Evolutionary conservation across 805 yeast genomes (phyloP).

Genomic region (Candida cerambycidarum): DNA sequence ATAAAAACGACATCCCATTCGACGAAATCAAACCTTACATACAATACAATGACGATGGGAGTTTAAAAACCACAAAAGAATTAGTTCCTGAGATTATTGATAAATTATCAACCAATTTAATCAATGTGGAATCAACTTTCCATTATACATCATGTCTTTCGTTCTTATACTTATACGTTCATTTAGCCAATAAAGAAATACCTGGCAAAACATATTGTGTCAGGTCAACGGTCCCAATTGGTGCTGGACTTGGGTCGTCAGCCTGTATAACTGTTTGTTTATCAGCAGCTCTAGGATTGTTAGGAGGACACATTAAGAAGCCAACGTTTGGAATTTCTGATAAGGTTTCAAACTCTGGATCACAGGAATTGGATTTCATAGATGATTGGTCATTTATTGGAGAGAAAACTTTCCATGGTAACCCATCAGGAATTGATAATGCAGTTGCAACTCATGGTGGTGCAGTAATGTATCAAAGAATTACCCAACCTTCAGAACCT

Average conservation of each 20-base stretch:
- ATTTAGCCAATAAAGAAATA: constrained; percentile 47
- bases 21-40: constrained; percentile 27
- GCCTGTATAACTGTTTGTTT: constrained; percentile 87
- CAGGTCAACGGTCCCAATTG: constrained; percentile 86
- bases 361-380: constrained; percentile 55
- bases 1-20: constrained; percentile 61
- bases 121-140: constrained; percentile 49
- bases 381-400: constrained; percentile 91
- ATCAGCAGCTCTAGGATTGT: constrained; percentile 65
- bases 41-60: constrained; percentile 16
- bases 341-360: constrained; percentile 27
- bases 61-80: constrained; percentile 43
- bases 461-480: constrained; percentile 85
- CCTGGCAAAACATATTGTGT: constrained; percentile 62
- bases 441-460: constrained; percentile 96
- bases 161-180: constrained; percentile 73
- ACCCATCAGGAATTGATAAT: constrained; percentile 95
- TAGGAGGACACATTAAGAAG: constrained; percentile 53
- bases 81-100: constrained; percentile 58
- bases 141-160: constrained; percentile 80
- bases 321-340: constrained; percentile 39
- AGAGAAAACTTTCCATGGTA: constrained; percentile 93
- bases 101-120: constrained; percentile 45
- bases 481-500: constrained; percentile 49
- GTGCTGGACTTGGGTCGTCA: constrained; percentile 95